Conservation (phyloP, 2,329 filamentous ascomycete genomes). For the Aspergillus texensis region DNA sequence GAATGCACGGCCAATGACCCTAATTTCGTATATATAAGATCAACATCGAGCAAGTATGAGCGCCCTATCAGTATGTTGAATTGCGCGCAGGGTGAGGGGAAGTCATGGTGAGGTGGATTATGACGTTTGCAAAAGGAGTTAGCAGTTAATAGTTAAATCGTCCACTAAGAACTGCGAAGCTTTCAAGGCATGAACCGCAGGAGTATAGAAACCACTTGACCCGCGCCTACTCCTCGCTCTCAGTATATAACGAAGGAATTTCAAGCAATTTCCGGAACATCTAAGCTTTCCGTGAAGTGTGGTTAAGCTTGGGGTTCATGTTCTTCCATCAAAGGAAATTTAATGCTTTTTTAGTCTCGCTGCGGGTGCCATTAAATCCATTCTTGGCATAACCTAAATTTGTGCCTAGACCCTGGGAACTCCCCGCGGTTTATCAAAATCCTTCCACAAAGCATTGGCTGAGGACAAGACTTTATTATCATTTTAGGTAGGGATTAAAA, state of each 20-base stretch:
- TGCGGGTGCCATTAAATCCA: background rate
- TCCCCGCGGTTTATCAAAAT: background rate
- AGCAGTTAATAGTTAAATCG: background rate
- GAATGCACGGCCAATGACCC: background rate
- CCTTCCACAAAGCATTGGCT: no score
- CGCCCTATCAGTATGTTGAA: background rate
- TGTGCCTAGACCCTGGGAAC: background rate
- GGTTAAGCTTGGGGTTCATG: background rate
- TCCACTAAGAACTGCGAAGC: background rate
- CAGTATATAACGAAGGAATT: background rate
- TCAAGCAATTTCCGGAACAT: no score
- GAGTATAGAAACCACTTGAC: background rate
- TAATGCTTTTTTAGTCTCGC: background rate
- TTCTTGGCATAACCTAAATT: slow-evolving; percentile 6
- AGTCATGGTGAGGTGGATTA: background rate
- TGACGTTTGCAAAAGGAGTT: slow-evolving; percentile 2
- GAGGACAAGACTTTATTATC: no score
- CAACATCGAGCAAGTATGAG: background rate
- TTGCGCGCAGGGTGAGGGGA: slow-evolving; percentile 1
- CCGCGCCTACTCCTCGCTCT: background rate
- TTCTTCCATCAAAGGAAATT: background rate
- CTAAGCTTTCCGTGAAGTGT: background rate
- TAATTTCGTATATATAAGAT: background rate
- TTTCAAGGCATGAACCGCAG: background rate
- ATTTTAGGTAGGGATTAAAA: no score